Evolutionary conservation across 768 basidiomycete genomes (phyloP), one percentile per base, ranked within the genome.

Genomic region (Boletus coccyginus): DNA sequence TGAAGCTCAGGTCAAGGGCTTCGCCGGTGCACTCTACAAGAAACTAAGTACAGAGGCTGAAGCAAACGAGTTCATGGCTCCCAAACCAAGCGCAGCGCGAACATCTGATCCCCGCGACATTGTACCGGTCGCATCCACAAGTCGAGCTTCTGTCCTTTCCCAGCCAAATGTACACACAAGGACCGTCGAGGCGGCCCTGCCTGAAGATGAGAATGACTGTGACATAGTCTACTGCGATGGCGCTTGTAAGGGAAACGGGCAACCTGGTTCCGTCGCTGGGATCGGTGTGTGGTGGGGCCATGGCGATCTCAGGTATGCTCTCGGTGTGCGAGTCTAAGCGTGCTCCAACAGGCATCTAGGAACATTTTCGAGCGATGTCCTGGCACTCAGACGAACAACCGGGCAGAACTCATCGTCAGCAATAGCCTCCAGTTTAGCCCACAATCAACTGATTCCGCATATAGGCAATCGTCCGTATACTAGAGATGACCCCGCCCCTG

Each of bases 201-300:
- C 67, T 1, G 52, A 59, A 12, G 69, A 76, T 27, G 72, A 70
- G 53, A 48, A 39, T 3, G 67, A 65, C 4, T 73, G 69, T 62
- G 69, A 74, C 41, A 74, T 88, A 13, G 94, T 94, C 1, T 96
- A 92, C 63, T 87, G 81, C 19, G 95, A 98, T 70, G 95, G 95
- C 12, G 88, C 93, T 7, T 94, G 92, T 60, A 83, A 82, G 64
- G 84, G 86, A 3, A 98, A 98, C 66, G 95, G 95, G 0, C 73
- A 84, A 65, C 32, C 31, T 3, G 83, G 80, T 1, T 80, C 89
- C 0, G 60, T 81, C 41, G 95, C 92, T 1, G 95, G 95, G 1
- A 73, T 94, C 42, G 95, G 95, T 0, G 91, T 98, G 1, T 98
- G 86, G 84, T 98, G 91, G 90, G 91, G 87, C 0, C 71, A 67